Evolutionary conservation across 202 grass and related monocot species (phyloP).

Genomic region (Eragrostis tef): DNA sequence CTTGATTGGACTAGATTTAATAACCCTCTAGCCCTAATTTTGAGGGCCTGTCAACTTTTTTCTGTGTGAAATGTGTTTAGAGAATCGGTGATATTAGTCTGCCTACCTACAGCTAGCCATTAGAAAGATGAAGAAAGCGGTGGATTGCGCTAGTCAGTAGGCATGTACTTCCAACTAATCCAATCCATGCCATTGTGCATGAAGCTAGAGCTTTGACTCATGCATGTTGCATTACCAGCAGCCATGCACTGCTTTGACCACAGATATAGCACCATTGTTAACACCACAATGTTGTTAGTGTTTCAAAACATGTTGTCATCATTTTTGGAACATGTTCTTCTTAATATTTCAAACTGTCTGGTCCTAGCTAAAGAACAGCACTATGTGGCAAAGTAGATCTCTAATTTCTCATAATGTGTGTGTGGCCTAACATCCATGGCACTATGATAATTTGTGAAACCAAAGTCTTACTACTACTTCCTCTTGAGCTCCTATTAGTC

Average conservation of each 20-base stretch:
- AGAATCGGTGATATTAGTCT: constrained; percentile 15
- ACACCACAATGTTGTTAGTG: background rate
- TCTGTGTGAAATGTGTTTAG: background rate
- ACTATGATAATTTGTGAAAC: constrained; percentile 3
- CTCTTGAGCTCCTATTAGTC: constrained; percentile 9
- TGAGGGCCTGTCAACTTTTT: background rate
- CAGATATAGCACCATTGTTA: background rate
- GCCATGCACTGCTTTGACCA: constrained; percentile 17
- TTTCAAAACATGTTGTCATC: constrained; percentile 23
- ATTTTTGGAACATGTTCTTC: constrained; percentile 9
- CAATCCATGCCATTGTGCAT: background rate
- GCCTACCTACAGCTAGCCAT: constrained; percentile 28
- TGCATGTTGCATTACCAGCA: constrained; percentile 34
- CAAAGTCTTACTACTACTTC: constrained; percentile 19
- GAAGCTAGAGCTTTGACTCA: constrained; percentile 29
- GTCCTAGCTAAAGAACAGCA: background rate
- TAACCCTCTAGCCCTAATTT: background rate
- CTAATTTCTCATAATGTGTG: background rate
- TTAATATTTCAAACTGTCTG: background rate
- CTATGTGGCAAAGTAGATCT: background rate
- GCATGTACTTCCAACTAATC: background rate
- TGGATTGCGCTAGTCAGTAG: no score
- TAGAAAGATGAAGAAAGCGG: constrained; percentile 5
- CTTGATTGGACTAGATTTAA: no score
- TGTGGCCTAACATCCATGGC: background rate